A percentile compares a stretch with the other conserved stretches of the same genome.
Conservation (phyloP, 805 yeast species). For the Candida qinlingensis region DNA sequence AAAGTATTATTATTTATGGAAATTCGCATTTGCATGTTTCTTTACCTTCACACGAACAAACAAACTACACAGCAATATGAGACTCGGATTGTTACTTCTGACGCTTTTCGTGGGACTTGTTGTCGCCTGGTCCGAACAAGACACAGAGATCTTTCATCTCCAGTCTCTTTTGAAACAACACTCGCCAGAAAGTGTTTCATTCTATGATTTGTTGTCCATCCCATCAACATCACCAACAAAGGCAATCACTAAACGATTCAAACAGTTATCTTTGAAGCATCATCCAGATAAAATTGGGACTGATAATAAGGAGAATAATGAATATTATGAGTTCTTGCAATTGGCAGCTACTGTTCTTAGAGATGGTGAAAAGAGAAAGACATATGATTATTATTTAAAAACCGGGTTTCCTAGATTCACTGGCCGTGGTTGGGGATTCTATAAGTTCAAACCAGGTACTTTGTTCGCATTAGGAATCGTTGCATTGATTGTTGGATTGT, state of each 20-base stretch:
- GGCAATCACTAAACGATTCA: constrained; percentile 61
- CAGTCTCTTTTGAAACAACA: constrained; percentile 49
- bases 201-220: constrained; percentile 25
- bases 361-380: constrained; percentile 42
- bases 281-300: constrained; percentile 77
- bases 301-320: constrained; percentile 34
- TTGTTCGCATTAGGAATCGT: constrained; percentile 46
- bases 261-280: constrained; percentile 60
- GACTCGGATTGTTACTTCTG: constrained; percentile 14
- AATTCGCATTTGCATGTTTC: neutral
- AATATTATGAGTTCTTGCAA: constrained; percentile 73
- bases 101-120: constrained; percentile 18
- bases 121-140: constrained; percentile 56
- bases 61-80: constrained; percentile 6
- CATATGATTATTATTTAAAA: constrained; percentile 79
- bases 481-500: constrained; percentile 42
- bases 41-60: too few species aligned
- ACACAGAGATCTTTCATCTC: constrained; percentile 74
- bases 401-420: constrained; percentile 86
- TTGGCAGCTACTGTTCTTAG: constrained; percentile 70
- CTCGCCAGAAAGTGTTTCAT: constrained; percentile 22
- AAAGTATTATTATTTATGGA: neutral
- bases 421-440: constrained; percentile 47
- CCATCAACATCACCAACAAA: constrained; percentile 32
- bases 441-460: constrained; percentile 65